A percentile compares a stretch with the other conserved stretches of the same genome.
These are phyloP conservation scores for Wickerhamomyces xylosicus DNA, from an alignment of 805 yeast genomes.

Conservation along the genomic window DNA sequence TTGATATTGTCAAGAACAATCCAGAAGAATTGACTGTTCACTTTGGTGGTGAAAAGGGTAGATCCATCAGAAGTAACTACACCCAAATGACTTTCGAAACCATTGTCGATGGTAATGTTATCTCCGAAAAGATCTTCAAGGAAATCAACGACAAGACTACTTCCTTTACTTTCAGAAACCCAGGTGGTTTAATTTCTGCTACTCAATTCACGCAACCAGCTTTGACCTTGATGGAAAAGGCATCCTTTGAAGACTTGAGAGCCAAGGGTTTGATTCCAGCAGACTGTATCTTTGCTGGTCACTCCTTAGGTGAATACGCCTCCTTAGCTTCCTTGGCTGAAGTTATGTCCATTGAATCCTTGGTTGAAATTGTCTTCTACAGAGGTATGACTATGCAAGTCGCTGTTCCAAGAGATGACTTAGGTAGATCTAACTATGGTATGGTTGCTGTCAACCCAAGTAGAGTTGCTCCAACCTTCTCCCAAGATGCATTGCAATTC, in stretches of 20 bases:
- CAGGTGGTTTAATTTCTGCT: conserved; percentile 91
- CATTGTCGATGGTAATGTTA: conserved; percentile 71
- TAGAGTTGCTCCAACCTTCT: conserved; percentile 79
- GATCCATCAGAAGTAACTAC: conserved; percentile 88
- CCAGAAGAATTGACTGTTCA: conserved; percentile 93
- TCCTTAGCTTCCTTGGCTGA: conserved; percentile 96
- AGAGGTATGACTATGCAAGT: conserved; percentile 99
- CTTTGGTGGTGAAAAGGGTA: conserved; percentile 97
- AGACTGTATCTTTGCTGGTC: conserved; percentile 95
- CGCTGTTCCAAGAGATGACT: conserved; percentile 94
- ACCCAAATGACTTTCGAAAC: conserved; percentile 97
- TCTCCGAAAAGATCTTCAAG: conserved; percentile 92
- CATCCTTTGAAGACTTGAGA: conserved; percentile 95
- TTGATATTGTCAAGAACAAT: conserved; percentile 90
- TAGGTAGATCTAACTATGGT: conserved; percentile 96
- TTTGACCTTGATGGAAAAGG: conserved; percentile 97
- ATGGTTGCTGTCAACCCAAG: conserved; percentile 98
- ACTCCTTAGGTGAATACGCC: conserved; percentile 97
- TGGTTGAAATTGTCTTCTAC: conserved; percentile 96
- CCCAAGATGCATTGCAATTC: conserved; percentile 87
- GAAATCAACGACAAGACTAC: conserved; percentile 74
- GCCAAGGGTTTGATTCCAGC: conserved; percentile 91
- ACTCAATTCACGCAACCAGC: conserved; percentile 99
- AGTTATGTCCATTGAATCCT: conserved; percentile 96
- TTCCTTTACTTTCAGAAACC: conserved; percentile 81